Percentiles rank a stretch among this genome's conserved stretches.
Evolutionary conservation across 1,284 basidiomycete species (phyloP).

Genomic region (Agaricales sp.): DNA sequence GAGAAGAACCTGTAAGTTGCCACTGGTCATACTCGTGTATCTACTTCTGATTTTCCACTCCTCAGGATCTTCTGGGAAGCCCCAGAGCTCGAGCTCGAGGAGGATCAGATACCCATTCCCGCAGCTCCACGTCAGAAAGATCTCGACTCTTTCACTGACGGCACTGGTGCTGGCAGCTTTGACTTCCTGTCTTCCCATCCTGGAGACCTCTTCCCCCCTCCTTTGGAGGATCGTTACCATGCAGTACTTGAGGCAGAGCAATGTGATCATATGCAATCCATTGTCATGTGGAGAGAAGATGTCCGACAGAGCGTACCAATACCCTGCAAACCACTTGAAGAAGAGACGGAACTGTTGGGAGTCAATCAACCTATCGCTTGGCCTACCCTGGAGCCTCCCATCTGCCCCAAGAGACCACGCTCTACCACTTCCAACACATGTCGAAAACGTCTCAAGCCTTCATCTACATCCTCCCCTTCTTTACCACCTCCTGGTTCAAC

Average conservation of each 20-base stretch:
- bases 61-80: background rate
- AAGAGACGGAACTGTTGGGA: too few species aligned
- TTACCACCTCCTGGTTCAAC: background rate
- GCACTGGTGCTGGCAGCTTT: background rate
- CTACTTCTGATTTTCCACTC: too few species aligned
- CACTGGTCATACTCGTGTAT: background rate
- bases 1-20: background rate
- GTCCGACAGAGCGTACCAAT: background rate
- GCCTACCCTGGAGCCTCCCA: too few species aligned
- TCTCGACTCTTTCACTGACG: background rate
- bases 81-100: background rate
- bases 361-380: background rate
- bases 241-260: background rate
- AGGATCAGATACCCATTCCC: background rate
- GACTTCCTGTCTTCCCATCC: background rate
- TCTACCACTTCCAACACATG: background rate
- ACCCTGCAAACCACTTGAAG: background rate
- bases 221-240: background rate
- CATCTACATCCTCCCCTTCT: background rate
- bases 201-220: background rate
- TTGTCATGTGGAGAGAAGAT: background rate
- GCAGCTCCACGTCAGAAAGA: background rate
- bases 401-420: background rate
- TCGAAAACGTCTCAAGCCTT: background rate
- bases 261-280: background rate